Conservation (phyloP, 805 yeast species). For the Metschnikowia lachancei region DNA sequence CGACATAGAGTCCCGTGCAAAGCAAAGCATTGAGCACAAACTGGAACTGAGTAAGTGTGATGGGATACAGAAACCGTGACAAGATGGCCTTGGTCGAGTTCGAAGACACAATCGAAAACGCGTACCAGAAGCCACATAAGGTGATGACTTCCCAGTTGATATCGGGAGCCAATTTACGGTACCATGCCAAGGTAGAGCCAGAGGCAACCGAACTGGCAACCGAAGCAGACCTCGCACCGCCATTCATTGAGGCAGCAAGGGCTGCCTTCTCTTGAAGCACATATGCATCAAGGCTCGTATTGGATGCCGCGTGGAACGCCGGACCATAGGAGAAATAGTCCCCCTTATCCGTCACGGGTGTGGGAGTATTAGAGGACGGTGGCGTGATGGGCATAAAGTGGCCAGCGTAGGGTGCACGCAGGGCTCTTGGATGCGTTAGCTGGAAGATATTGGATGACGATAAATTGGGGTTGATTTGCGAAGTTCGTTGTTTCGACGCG, state of each 20-base stretch:
- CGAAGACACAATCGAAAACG: constrained; percentile 73
- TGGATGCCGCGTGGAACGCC: constrained; percentile 15
- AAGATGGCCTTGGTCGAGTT: constrained; percentile 79
- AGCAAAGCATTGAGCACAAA: constrained; percentile 67
- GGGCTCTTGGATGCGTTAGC: constrained; percentile 25
- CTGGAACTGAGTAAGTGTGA: constrained; percentile 87
- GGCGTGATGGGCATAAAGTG: constrained; percentile 28
- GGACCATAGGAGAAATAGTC: constrained; percentile 12
- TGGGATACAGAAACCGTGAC: constrained; percentile 68
- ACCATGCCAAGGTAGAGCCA: constrained; percentile 5
- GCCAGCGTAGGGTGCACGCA: constrained; percentile 22
- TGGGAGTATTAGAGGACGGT: constrained; percentile 31
- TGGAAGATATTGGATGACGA: constrained; percentile 35
- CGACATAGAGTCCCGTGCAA: constrained; percentile 46
- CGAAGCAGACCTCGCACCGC: background rate
- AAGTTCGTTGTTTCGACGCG: constrained; percentile 16
- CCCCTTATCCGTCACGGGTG: constrained; percentile 29
- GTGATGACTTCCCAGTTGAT: constrained; percentile 17
- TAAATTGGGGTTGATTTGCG: constrained; percentile 36
- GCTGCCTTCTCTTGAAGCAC: constrained; percentile 5
- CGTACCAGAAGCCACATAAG: constrained; percentile 77
- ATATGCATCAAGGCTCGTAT: constrained; percentile 14
- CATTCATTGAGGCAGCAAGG: too few species aligned
- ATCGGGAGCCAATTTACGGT: constrained; percentile 11
- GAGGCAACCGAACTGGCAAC: background rate